A percentile compares a stretch with the other conserved stretches of the same genome.
These are phyloP conservation scores for Wickerhamiella alocasiicola DNA, from an alignment of 805 yeast species.

Conservation along the genomic window DNA sequence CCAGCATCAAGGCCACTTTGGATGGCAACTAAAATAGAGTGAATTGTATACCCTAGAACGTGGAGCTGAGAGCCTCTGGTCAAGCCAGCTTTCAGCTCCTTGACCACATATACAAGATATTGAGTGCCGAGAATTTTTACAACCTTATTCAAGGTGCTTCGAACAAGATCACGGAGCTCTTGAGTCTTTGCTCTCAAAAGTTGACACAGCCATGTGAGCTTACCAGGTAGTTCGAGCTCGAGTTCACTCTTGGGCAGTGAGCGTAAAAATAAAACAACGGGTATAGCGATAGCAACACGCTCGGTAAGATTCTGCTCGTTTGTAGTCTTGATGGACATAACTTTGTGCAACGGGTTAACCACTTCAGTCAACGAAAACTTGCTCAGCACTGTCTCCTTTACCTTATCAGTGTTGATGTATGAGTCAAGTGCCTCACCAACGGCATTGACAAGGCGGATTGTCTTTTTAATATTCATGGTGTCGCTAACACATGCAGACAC, in stretches of 20 bases:
- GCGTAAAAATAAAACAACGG: conserved; percentile 53
- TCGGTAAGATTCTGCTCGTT: conserved; percentile 67
- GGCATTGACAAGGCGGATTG: conserved; percentile 36
- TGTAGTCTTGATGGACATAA: conserved; percentile 37
- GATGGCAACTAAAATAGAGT: conserved; percentile 50
- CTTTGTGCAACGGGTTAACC: conserved; percentile 47
- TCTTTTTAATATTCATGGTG: conserved; percentile 40
- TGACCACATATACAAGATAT: conserved; percentile 61
- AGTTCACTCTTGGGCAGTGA: conserved; percentile 48
- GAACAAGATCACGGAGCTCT: conserved; percentile 73
- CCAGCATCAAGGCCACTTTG: conserved; percentile 37
- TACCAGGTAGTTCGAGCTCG: conserved; percentile 58
- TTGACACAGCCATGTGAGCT: conserved; percentile 78
- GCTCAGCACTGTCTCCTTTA: conserved; percentile 29
- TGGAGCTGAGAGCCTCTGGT: conserved; percentile 88
- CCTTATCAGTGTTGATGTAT: conserved; percentile 12
- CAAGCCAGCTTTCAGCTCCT: conserved; percentile 67
- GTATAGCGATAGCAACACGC: conserved; percentile 72
- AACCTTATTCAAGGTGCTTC: conserved; percentile 61
- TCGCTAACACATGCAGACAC: conserved; percentile 36
- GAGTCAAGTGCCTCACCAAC: conserved; percentile 16
- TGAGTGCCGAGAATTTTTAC: conserved; percentile 54
- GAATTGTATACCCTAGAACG: conserved; percentile 79
- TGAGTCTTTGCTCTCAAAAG: conserved; percentile 74
- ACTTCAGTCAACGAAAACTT: conserved; percentile 43